Evolutionary conservation across 164 flowering plant genomes (phyloP), one percentile per base, ranked within the genome.

Genomic region (Magnolia sinica): DNA sequence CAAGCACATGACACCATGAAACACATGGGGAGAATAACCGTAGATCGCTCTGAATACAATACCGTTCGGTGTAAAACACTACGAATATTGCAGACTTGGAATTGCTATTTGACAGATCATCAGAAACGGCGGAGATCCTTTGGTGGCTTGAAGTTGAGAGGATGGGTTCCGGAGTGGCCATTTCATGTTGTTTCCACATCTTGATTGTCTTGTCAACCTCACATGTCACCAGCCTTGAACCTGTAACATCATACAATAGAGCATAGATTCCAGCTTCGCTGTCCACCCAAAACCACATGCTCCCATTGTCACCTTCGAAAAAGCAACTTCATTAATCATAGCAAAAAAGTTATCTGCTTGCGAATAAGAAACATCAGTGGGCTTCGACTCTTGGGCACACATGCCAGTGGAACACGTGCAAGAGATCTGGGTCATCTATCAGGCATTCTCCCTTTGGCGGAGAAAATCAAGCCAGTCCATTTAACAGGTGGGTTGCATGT

Each of bases 201-300:
- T 96, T 94, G 37, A 96, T 96, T 0, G 98, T 96, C 85, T 96
- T 96, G 80, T 94, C 98, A 3, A 98, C 98, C 76, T 96, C 99
- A 79, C 99, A 96, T 14, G 94, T 86, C 4, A 96, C 85, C 1
- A 96, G 96, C 79, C 98, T 85, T 16, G 98, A 79, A 31, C 98
- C 99, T 7, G 97, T 96, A 2, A 88, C 1, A 75, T 94, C 99
- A 66, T 92, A 94, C 1, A 90, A 85, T 23, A 88, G 77, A 23
- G 98, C 98, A 76, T 96, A 96, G 2, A 96, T 93, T 51, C 96
- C 98, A 71, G 98, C 98, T 84, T 96, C 98, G 82, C 98, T 94
- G 70, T 96, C 99, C 93, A 96, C 99, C 99, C 99, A 96, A 82
- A 91, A 94, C 99, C 99, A 96, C 81, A 94, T 50, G 81, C 98